Conservation (phyloP, 208 protist genomes). For the Acanthamoeba sp. region DNA sequence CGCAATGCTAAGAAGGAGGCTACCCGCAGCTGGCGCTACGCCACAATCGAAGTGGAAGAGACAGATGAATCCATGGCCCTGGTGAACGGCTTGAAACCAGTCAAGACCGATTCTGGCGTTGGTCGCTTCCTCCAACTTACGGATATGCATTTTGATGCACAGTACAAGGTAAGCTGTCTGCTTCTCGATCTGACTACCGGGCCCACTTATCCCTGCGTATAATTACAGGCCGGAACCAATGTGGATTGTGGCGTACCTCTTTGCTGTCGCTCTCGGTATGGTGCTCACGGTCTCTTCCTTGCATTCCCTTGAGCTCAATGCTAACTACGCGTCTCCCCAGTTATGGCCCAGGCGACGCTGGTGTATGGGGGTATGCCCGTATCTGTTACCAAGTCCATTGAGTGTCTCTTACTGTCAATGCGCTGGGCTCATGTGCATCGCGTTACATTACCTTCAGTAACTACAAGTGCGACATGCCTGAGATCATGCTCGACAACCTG, state of each 20-base stretch:
- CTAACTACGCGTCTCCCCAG: background rate
- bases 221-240: slow-evolving; percentile 25
- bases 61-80: background rate
- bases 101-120: background rate
- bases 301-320: background rate
- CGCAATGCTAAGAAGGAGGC: background rate
- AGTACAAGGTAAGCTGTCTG: background rate
- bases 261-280: slow-evolving; percentile 19
- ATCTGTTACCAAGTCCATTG: background rate
- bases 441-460: background rate
- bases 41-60: background rate
- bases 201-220: background rate
- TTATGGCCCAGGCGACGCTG: slow-evolving; percentile 14
- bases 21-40: background rate
- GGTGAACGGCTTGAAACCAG: background rate
- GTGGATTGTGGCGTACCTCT: slow-evolving; percentile 28
- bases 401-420: background rate
- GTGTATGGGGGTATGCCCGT: slow-evolving; percentile 14
- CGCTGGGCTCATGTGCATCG: background rate
- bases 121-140: slow-evolving; percentile 42
- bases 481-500: slow-evolving; percentile 27
- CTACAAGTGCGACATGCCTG: slow-evolving; percentile 53
- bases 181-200: background rate
- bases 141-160: slow-evolving; percentile 48
- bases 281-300: background rate